Evolutionary conservation across 176 grass and related monocot species (phyloP).

Genomic region (Zea luxurians): DNA sequence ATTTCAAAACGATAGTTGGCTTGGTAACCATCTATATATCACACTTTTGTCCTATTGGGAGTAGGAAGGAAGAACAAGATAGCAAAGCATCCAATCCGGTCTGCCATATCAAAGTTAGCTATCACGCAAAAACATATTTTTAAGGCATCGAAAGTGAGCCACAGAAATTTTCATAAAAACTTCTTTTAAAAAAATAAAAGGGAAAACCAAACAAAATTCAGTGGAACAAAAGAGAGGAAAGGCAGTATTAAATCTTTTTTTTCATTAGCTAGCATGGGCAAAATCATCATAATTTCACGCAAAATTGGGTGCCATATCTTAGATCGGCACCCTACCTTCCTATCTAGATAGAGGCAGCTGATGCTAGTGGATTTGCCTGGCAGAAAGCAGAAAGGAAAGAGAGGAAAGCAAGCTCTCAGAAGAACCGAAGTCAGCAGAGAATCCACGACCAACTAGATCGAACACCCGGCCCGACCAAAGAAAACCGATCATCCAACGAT

Average conservation of each 20-base stretch:
- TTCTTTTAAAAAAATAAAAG: neutral
- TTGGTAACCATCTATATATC: slow-evolving; percentile 5
- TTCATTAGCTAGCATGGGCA: neutral
- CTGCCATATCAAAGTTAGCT: slow-evolving; percentile 1
- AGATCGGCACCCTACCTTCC: neutral
- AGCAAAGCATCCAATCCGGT: slow-evolving; percentile 13
- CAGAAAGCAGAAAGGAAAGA: neutral
- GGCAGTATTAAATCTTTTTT: neutral
- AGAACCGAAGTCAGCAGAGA: neutral
- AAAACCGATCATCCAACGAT: neutral
- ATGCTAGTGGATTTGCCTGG: neutral
- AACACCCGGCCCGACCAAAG: neutral
- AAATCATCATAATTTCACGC: slow-evolving; percentile 1
- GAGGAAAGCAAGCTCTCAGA: neutral
- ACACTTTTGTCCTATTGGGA: slow-evolving; percentile 28
- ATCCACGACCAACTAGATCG: slow-evolving; percentile 11
- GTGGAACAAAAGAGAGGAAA: neutral
- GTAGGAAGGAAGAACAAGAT: neutral
- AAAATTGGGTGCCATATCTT: slow-evolving; percentile 27
- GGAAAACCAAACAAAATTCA: neutral
- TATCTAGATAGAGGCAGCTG: neutral
- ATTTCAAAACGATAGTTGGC: slow-evolving; percentile 14
- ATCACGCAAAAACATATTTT: neutral
- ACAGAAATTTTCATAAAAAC: too few species aligned
- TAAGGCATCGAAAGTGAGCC: neutral